phyloP scores from a whole-genome alignment of 2,329 filamentous ascomycete species.

The Aspergillus proliferans region DNA sequence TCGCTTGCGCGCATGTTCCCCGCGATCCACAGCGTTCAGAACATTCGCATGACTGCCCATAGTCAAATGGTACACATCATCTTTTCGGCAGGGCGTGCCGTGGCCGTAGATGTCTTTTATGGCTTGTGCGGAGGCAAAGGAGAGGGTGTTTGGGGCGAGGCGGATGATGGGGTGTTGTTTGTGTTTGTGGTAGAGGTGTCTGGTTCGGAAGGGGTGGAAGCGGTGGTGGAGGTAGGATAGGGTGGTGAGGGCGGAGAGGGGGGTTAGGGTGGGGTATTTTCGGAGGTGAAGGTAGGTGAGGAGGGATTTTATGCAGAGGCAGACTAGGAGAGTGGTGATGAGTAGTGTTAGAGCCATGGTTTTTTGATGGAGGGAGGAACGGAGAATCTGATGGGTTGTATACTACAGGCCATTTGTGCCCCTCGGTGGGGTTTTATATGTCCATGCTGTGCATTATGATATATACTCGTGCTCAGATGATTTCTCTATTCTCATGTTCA shows the following conservation, averaged over 20 bases:
- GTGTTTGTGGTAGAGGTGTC: conserved; percentile 37
- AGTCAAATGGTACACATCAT: conserved; percentile 24
- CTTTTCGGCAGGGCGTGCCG: conserved; percentile 30
- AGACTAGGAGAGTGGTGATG: not conserved
- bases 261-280: conserved; percentile 37
- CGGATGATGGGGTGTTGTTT: conserved; percentile 38
- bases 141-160: conserved; percentile 23
- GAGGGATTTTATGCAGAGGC: conserved; percentile 32
- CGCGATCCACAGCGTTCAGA: conserved; percentile 34
- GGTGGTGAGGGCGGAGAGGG: conserved; percentile 38
- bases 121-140: conserved; percentile 8
- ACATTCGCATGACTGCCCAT: conserved; percentile 29
- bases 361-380: not conserved
- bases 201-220: conserved; percentile 35
- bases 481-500: too few species aligned
- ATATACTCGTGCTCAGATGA: too few species aligned
- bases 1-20: conserved; percentile 34
- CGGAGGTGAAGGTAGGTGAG: conserved; percentile 42
- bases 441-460: too few species aligned
- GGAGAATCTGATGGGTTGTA: too few species aligned
- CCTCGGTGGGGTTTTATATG: too few species aligned
- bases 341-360: not conserved
- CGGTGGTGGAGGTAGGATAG: conserved; percentile 41
- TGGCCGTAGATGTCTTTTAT: conserved; percentile 36
- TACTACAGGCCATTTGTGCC: too few species aligned